Conservation (phyloP, 2,329 filamentous ascomycete genomes). For the Tolypocladium endophyticum region DNA sequence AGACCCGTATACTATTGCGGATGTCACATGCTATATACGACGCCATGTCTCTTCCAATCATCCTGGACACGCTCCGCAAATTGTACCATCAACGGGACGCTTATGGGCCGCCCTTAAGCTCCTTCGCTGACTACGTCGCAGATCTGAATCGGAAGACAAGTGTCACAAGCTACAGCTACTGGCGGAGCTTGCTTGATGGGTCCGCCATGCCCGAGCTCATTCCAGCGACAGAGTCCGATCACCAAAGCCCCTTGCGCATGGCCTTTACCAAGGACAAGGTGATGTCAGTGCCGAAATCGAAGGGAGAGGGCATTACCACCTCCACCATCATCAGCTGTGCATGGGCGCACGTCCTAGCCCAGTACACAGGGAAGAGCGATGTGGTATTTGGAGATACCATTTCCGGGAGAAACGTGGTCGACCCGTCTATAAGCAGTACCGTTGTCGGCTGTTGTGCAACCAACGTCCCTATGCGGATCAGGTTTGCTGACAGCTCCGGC, state of each 20-base stretch:
- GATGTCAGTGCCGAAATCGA: not conserved
- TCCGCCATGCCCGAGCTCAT: not conserved
- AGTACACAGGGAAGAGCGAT: not conserved
- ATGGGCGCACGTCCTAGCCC: not conserved
- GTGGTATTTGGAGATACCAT: not conserved
- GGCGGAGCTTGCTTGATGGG: not conserved
- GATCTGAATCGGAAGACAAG: not conserved
- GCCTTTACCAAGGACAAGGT: not conserved
- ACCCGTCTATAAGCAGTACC: not conserved
- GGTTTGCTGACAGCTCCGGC: not conserved
- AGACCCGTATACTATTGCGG: not conserved
- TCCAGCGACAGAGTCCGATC: not conserved
- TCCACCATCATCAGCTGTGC: not conserved
- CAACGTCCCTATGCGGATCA: not conserved
- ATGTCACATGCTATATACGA: not conserved
- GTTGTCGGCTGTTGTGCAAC: not conserved
- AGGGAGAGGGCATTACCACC: not conserved
- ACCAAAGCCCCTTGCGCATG: not conserved
- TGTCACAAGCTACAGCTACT: not conserved
- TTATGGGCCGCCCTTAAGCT: not conserved
- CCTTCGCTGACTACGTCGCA: not conserved
- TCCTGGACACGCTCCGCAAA: not conserved
- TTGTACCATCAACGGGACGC: not conserved
- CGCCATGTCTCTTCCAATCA: not conserved
- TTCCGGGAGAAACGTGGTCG: not conserved